phyloP scores from a whole-genome alignment of 2,329 filamentous ascomycete species.

The Colletotrichum echinochloae region DNA sequence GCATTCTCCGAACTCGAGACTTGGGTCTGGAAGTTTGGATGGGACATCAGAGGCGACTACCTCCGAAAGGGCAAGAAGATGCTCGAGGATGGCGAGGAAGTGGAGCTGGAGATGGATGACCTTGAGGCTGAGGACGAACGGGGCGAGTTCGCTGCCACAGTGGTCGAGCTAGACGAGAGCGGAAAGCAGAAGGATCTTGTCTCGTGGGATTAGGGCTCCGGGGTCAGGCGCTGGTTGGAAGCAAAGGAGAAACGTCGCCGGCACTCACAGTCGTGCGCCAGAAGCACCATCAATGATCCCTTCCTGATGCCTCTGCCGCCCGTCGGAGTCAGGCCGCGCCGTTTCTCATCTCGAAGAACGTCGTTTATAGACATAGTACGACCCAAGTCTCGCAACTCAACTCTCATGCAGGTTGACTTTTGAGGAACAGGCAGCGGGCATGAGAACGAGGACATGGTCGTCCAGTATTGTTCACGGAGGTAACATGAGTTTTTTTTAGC shows the following conservation, averaged over 20 bases:
- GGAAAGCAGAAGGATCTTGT: conserved; percentile 65
- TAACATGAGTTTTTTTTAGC: neutral
- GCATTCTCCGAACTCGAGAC: conserved; percentile 63
- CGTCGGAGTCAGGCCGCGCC: conserved; percentile 25
- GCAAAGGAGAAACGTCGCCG: conserved; percentile 33
- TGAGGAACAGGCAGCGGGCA: conserved; percentile 6
- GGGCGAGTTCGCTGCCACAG: conserved; percentile 64
- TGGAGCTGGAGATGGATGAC: conserved; percentile 61
- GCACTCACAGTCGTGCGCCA: conserved; percentile 21
- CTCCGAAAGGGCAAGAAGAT: conserved; percentile 61
- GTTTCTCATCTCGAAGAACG: conserved; percentile 35
- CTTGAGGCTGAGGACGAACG: conserved; percentile 66
- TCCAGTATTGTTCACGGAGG: neutral
- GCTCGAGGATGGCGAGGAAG: conserved; percentile 65
- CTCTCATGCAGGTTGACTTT: conserved; percentile 35
- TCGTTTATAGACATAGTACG: conserved; percentile 30
- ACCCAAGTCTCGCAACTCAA: conserved; percentile 31
- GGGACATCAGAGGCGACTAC: conserved; percentile 67
- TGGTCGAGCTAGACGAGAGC: conserved; percentile 65
- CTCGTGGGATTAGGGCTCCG: conserved; percentile 54
- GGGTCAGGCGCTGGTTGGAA: conserved; percentile 39
- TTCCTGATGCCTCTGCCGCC: conserved; percentile 23
- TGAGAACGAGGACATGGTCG: neutral
- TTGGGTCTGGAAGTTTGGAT: conserved; percentile 62
- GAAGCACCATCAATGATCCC: neutral